phyloP scores from a whole-genome alignment of 2,329 filamentous ascomycete species.

The Pseudopithomyces maydicus region DNA sequence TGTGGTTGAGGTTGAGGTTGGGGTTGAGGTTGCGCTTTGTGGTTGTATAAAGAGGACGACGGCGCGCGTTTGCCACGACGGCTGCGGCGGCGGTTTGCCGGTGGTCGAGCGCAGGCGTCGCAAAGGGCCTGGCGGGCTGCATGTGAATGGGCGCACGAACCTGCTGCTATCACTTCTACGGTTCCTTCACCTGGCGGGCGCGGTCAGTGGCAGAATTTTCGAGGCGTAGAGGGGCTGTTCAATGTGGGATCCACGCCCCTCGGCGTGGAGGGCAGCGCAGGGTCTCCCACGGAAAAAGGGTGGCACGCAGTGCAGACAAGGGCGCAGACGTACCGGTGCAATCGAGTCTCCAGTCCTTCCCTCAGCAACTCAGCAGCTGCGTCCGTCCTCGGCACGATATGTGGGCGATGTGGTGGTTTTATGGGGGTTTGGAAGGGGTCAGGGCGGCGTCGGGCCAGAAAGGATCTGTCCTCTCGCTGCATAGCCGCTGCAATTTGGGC shows the following conservation, averaged over 20 bases:
- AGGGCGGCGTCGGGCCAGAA: slow-evolving; percentile 22
- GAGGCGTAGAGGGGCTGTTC: slow-evolving; percentile 32
- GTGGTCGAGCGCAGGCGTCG: neutral
- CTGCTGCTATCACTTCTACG: slow-evolving; percentile 23
- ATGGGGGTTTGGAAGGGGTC: slow-evolving; percentile 20
- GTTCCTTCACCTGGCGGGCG: slow-evolving; percentile 39
- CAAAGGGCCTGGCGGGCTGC: slow-evolving; percentile 1
- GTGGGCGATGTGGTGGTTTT: slow-evolving; percentile 24
- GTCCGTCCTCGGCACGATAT: slow-evolving; percentile 42
- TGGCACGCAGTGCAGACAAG: neutral
- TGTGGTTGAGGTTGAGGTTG: slow-evolving; percentile 11
- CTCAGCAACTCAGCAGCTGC: slow-evolving; percentile 48
- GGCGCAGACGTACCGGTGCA: slow-evolving; percentile 35
- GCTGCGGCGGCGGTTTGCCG: slow-evolving; percentile 15
- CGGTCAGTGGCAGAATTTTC: slow-evolving; percentile 39
- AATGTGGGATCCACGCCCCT: slow-evolving; percentile 25
- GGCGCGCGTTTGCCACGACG: slow-evolving; percentile 26
- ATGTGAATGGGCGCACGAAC: slow-evolving; percentile 16
- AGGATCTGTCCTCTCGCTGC: slow-evolving; percentile 11
- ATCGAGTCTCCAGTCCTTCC: slow-evolving; percentile 44
- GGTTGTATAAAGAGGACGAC: neutral
- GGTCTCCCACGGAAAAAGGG: neutral
- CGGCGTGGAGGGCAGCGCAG: slow-evolving; percentile 17
- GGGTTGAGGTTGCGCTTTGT: slow-evolving; percentile 18
- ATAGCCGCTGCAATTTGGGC: neutral